Conservation (phyloP, 176 grass and related monocot species). For the Aechmea fasciata region DNA sequence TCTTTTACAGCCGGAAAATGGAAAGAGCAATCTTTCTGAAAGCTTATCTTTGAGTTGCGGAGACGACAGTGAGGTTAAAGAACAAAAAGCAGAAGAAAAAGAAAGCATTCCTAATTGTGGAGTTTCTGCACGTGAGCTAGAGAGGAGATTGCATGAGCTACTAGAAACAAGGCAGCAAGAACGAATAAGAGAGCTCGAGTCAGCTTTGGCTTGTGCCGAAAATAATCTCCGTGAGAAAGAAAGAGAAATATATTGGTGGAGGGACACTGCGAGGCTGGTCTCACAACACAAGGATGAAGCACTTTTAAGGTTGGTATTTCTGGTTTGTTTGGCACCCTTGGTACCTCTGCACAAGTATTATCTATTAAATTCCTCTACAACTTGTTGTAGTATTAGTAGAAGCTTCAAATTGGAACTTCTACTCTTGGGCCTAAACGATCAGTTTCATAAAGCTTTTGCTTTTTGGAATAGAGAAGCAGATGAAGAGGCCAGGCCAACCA, state of each 20-base stretch:
- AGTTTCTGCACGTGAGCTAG: slow-evolving; percentile 59
- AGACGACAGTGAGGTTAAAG: not conserved
- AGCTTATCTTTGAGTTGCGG: slow-evolving; percentile 17
- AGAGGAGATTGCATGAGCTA: slow-evolving; percentile 65
- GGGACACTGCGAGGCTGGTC: slow-evolving; percentile 72
- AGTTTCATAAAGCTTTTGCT: not conserved
- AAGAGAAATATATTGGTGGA: slow-evolving; percentile 77
- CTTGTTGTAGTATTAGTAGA: too few species aligned
- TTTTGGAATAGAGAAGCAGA: not conserved
- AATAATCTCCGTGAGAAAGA: slow-evolving; percentile 55
- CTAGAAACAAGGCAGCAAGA: slow-evolving; percentile 56
- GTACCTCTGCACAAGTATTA: too few species aligned
- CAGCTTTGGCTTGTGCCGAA: slow-evolving; percentile 45
- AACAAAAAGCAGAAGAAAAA: slow-evolving; percentile 2
- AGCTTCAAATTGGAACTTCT: too few species aligned
- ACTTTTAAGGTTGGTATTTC: slow-evolving; percentile 25
- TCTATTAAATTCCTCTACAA: too few species aligned
- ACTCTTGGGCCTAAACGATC: not conserved
- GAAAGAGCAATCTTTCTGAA: slow-evolving; percentile 11
- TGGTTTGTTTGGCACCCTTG: not conserved
- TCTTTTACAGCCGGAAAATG: slow-evolving; percentile 7
- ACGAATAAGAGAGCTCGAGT: slow-evolving; percentile 76
- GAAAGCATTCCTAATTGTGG: slow-evolving; percentile 22
- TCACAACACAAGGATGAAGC: slow-evolving; percentile 56
- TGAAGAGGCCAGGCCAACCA: too few species aligned